Evolutionary conservation across 306 rosid species (phyloP).

Genomic region (Leucaena leucocephala): DNA sequence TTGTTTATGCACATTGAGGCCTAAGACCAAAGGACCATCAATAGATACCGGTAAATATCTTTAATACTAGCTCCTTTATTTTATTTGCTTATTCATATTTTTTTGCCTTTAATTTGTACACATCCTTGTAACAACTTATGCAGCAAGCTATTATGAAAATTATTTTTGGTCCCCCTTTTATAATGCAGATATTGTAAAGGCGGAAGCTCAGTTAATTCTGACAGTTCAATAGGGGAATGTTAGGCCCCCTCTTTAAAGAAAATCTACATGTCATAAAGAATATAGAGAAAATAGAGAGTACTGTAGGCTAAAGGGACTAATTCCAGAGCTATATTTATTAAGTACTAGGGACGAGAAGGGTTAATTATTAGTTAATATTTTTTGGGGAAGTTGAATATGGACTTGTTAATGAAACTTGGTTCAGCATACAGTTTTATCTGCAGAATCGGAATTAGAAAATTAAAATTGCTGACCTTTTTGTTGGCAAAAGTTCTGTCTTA

Average conservation of each 20-base stretch:
- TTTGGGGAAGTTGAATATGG: constrained; percentile 1
- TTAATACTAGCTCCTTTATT: constrained; percentile 19
- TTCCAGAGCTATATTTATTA: not conserved
- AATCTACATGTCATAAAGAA: constrained; percentile 20
- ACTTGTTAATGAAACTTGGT: constrained; percentile 16
- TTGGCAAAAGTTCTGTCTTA: constrained; percentile 6
- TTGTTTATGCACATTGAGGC: constrained; percentile 59
- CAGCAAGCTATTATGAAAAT: constrained; percentile 10
- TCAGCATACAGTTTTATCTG: constrained; percentile 6
- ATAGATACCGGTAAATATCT: constrained; percentile 62
- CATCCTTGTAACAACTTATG: constrained; percentile 28
- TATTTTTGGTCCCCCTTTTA: constrained; percentile 25
- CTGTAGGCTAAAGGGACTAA: not conserved
- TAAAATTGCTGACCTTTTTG: constrained; percentile 28
- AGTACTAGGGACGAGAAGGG: not conserved
- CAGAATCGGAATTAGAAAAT: not conserved
- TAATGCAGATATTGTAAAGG: constrained; percentile 24
- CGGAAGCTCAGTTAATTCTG: constrained; percentile 7
- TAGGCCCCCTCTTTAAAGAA: constrained; percentile 8
- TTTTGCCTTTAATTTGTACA: not conserved
- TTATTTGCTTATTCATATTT: constrained; percentile 5
- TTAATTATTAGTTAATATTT: not conserved
- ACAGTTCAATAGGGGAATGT: constrained; percentile 11
- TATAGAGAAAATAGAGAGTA: not conserved
- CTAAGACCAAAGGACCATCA: constrained; percentile 55